Percentiles rank a stretch among this genome's conserved stretches.
phyloP scores from a whole-genome alignment of 1,139 yeast species.

The Sugiyamaella sp. region DNA sequence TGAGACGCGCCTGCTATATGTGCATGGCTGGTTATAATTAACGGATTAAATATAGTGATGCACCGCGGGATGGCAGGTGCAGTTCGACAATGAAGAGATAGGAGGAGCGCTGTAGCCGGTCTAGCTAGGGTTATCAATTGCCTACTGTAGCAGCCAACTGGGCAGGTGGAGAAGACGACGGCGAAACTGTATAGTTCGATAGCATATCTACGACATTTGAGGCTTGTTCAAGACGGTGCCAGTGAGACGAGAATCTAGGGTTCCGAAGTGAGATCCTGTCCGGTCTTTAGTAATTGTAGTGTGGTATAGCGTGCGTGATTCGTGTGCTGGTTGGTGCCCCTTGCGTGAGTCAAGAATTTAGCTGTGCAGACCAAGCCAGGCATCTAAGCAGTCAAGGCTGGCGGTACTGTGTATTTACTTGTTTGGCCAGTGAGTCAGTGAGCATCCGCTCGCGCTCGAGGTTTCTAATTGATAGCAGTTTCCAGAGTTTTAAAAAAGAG shows the following conservation, averaged over 20 bases:
- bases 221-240: neutral
- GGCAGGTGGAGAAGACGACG: neutral
- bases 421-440: too few relatives aligned
- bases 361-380: neutral
- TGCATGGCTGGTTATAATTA: neutral
- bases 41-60: neutral
- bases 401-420: too few relatives aligned
- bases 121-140: too few relatives aligned
- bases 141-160: too few relatives aligned
- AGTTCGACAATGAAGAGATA: neutral
- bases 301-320: neutral
- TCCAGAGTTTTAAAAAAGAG: too few relatives aligned
- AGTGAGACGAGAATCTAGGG: neutral
- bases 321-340: neutral
- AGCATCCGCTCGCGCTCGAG: too few relatives aligned
- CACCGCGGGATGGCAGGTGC: neutral
- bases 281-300: neutral
- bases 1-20: neutral
- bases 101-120: too few relatives aligned
- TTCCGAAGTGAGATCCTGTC: neutral
- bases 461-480: too few relatives aligned
- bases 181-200: neutral
- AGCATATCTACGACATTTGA: neutral
- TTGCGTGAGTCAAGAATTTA: constrained; percentile 3
- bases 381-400: too few relatives aligned